phyloP scores from a whole-genome alignment of 371 early-diverging fungal species.

The Actinomucor elegans region DNA sequence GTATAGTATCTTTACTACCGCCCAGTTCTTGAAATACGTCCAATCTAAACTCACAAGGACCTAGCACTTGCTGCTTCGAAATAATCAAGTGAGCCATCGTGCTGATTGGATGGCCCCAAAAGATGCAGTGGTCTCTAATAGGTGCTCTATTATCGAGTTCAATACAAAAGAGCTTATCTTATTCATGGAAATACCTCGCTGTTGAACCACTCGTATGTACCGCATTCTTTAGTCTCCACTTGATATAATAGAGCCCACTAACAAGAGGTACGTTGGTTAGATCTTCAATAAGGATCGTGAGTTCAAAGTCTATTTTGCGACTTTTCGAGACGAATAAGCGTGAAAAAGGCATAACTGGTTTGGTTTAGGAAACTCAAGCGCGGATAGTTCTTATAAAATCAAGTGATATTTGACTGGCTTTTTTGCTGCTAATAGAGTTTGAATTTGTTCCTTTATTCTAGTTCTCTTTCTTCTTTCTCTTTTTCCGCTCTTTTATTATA shows the following conservation, averaged over 20 bases:
- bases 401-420: not conserved
- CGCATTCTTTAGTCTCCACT: slow-evolving; percentile 61
- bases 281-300: slow-evolving; percentile 54
- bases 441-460: slow-evolving; percentile 3
- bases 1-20: slow-evolving; percentile 28
- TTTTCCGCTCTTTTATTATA: slow-evolving; percentile 1
- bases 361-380: too few species aligned
- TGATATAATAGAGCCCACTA: slow-evolving; percentile 63
- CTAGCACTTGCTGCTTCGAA: slow-evolving; percentile 58
- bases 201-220: slow-evolving; percentile 46
- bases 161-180: too few species aligned
- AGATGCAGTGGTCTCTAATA: slow-evolving; percentile 57
- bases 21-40: slow-evolving; percentile 61
- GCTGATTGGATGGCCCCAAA: slow-evolving; percentile 51
- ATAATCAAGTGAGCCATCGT: slow-evolving; percentile 48
- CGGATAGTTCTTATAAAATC: not conserved
- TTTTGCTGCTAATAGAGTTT: slow-evolving; percentile 3
- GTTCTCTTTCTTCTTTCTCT: slow-evolving; percentile 1
- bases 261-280: slow-evolving; percentile 66
- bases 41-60: slow-evolving; percentile 57
- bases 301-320: slow-evolving; percentile 58
- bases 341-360: slow-evolving; percentile 42
- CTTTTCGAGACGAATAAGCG: slow-evolving; percentile 55
- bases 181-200: slow-evolving; percentile 51
- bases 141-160: slow-evolving; percentile 49